A percentile compares a stretch with the other conserved stretches of the same genome.
Evolutionary conservation across 495 filamentous ascomycete species (phyloP).

Genomic region (Talaromyces borbonicus): DNA sequence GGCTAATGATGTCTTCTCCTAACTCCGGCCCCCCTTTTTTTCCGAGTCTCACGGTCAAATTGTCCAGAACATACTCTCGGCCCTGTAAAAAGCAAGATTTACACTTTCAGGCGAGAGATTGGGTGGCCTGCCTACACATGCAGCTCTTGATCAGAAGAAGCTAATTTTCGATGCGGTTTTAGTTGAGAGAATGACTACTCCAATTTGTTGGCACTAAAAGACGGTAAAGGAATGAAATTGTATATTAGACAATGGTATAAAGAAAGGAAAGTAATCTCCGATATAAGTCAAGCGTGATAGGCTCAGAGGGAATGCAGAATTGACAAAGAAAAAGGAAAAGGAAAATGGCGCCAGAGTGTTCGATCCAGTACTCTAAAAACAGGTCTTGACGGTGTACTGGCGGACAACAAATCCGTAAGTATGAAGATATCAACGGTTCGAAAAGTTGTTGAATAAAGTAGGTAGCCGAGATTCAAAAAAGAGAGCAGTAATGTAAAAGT

Average conservation of each 20-base stretch:
- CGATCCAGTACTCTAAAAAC: neutral
- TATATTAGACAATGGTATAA: slow-evolving; percentile 1
- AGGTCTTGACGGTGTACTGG: neutral
- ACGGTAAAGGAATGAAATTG: neutral
- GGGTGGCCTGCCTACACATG: too few species aligned
- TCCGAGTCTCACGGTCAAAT: too few species aligned
- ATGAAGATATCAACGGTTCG: neutral
- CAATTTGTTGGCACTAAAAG: neutral
- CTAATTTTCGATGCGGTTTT: too few species aligned
- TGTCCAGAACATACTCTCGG: too few species aligned
- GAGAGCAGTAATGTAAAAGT: neutral
- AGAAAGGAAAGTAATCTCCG: slow-evolving; percentile 3
- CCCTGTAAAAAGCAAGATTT: too few species aligned
- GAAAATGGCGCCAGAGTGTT: neutral
- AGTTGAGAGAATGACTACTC: too few species aligned
- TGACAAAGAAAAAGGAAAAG: neutral
- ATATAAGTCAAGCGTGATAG: neutral
- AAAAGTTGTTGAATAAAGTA: neutral
- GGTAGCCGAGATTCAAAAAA: neutral
- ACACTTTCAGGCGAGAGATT: too few species aligned
- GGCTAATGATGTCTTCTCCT: too few species aligned
- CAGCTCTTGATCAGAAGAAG: too few species aligned
- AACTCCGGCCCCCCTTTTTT: too few species aligned
- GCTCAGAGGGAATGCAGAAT: neutral
- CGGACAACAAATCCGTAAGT: slow-evolving; percentile 1